Evolutionary conservation across 192 early-diverging fungal species (phyloP).

Genomic region (Diversispora epigaea): DNA sequence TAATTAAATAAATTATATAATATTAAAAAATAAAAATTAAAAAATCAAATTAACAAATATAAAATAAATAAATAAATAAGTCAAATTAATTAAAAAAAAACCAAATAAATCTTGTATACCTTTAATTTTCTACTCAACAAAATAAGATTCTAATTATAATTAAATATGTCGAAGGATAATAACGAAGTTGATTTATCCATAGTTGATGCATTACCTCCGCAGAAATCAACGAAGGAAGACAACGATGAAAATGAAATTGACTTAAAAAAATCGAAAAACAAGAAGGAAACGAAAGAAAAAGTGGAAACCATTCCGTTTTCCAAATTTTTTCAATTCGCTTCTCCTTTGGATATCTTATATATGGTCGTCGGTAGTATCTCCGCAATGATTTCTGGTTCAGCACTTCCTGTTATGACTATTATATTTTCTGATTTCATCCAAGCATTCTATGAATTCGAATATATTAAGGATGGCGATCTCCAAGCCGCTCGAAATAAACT

Average conservation of each 20-base stretch:
- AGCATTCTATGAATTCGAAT: conserved; percentile 41
- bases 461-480: conserved; percentile 30
- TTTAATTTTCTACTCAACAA: too few relatives aligned
- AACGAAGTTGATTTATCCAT: conserved; percentile 3
- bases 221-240: not conserved
- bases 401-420: conserved; percentile 54
- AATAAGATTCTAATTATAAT: too few relatives aligned
- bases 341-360: conserved; percentile 54
- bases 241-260: not conserved
- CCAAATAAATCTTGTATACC: too few relatives aligned
- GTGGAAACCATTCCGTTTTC: conserved; percentile 48
- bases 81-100: too few relatives aligned
- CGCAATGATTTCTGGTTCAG: conserved; percentile 42
- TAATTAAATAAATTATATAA: too few relatives aligned
- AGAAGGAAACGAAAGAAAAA: conserved; percentile 22
- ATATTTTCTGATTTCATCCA: conserved; percentile 46
- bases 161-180: not conserved
- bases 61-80: too few relatives aligned
- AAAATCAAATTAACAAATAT: too few relatives aligned
- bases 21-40: too few relatives aligned
- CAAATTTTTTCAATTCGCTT: conserved; percentile 71
- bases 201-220: conserved; percentile 11
- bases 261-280: conserved; percentile 29
- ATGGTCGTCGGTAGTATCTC: conserved; percentile 43
- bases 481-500: conserved; percentile 33